Base-by-base conservation (phyloP, 2,329 filamentous ascomycete species). In the Aspergillus unguis region DNA sequence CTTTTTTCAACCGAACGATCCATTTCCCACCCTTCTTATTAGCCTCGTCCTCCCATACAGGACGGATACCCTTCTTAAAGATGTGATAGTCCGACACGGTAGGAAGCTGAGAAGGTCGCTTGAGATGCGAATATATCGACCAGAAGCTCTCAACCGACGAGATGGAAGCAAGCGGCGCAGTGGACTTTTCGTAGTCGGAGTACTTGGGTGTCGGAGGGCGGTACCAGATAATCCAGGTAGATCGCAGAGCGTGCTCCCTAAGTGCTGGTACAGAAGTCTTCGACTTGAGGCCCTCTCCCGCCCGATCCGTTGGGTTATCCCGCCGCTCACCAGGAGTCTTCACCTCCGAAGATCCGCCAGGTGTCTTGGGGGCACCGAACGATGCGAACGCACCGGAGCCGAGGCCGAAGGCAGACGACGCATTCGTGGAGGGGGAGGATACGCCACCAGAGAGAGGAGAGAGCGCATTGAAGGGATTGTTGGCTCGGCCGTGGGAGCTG, bases 21-120 rank as follows among this genome's bases (percentile, higher is more conserved):
- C 92, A 99, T 76, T 99, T 99, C 47, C 94, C 94, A 50, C 94
- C 94, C 62, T 86, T 87, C 72, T 90, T 94, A 76, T 99, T 99
- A 70, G 95, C 90, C 43, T 96, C 91, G 63, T 99, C 94, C 73
- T 99, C 94, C 94, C 94, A 99, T 63, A 99, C 94, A 25, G 94
- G 94, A 55, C 94, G 85, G 56, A 99, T 92, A 50, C 92, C 92
- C 68, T 94, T 91, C 74, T 94, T 95, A 79, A 99, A 99, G 55
- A 99, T 86, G 71, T 99, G 94, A 69, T 96, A 99, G 74, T 99
- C 94, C 26, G 92, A 96, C 29, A 97, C 92, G 4, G 92, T 86
- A 5, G 92, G 92, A 53, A 99, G 79, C 32, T 82, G 78, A 33
- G 92, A 97, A 2, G 95, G 94, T 28, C 88, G 85, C 76, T 95